These are phyloP conservation scores for Colletotrichum zoysiae DNA, from an alignment of 2,329 filamentous ascomycete species.

Conservation along the genomic window DNA sequence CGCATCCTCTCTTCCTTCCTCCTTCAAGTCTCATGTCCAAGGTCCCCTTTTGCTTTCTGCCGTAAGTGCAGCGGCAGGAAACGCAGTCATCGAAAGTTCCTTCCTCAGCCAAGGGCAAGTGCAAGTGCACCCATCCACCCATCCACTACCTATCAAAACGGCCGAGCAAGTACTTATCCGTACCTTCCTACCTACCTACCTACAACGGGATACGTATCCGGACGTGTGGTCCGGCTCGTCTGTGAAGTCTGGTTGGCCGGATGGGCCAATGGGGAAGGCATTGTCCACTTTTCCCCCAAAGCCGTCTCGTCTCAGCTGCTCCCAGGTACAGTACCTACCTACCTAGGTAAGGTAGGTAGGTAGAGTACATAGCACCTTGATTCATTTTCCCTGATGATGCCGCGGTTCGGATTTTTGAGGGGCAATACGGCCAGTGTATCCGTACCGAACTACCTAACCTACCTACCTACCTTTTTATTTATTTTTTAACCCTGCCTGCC, in stretches of 20 bases:
- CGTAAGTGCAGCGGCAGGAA: neutral
- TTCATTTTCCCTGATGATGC: neutral
- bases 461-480: neutral
- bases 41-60: neutral
- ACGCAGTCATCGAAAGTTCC: neutral
- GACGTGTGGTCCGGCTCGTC: neutral
- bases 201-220: neutral
- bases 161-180: neutral
- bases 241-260: neutral
- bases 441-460: neutral
- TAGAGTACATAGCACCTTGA: too few species aligned
- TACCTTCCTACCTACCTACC: neutral
- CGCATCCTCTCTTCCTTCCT: neutral
- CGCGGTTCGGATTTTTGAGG: neutral
- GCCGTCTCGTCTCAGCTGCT: conserved; percentile 12
- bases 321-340: neutral
- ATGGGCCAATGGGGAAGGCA: neutral
- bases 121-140: neutral
- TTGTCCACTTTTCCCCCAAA: conserved; percentile 5
- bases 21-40: neutral
- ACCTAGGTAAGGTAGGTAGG: too few species aligned
- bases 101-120: neutral
- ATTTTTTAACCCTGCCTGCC: neutral
- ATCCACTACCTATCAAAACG: neutral
- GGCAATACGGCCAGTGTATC: neutral